Conservation (phyloP, 2,329 filamentous ascomycete species). For the Orbilia ellipsospora region DNA sequence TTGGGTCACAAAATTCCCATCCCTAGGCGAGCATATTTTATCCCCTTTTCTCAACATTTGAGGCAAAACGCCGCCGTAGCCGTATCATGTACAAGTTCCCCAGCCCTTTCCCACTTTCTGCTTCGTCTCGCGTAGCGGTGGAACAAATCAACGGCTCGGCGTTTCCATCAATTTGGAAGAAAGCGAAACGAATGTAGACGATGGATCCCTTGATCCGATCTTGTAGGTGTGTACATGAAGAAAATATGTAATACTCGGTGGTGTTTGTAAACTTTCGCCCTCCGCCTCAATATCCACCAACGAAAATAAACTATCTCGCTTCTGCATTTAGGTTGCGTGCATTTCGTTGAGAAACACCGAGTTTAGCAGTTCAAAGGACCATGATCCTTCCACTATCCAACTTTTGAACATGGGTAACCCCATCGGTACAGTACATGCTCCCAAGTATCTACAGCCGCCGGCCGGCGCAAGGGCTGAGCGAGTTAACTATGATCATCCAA, state of each 20-base stretch:
- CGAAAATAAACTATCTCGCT: conserved; percentile 56
- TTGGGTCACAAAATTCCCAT: conserved; percentile 25
- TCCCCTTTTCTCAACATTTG: conserved; percentile 4
- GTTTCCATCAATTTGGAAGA: conserved; percentile 47
- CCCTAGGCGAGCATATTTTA: conserved; percentile 17
- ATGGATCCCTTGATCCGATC: too few species aligned
- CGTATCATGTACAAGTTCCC: conserved; percentile 41
- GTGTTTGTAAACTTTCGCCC: not conserved
- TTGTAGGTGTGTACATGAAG: too few species aligned
- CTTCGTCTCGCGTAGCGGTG: conserved; percentile 16
- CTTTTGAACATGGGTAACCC: conserved; percentile 16
- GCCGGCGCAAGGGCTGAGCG: conserved; percentile 50
- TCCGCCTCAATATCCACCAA: conserved; percentile 33
- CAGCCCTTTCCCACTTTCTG: conserved; percentile 19
- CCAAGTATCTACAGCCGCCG: conserved; percentile 45
- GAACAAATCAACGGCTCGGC: conserved; percentile 37
- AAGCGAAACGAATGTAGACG: not conserved
- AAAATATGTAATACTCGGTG: too few species aligned
- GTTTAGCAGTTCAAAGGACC: conserved; percentile 31
- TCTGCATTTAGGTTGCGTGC: conserved; percentile 54
- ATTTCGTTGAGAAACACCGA: conserved; percentile 43
- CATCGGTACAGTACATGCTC: conserved; percentile 40
- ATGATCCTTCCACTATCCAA: conserved; percentile 38
- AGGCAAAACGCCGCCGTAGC: conserved; percentile 34
- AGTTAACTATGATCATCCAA: conserved; percentile 29